A percentile compares a stretch with the other conserved stretches of the same genome.
Conservation (phyloP, 2,329 filamentous ascomycete species). For the Diaporthe aspalathi region DNA sequence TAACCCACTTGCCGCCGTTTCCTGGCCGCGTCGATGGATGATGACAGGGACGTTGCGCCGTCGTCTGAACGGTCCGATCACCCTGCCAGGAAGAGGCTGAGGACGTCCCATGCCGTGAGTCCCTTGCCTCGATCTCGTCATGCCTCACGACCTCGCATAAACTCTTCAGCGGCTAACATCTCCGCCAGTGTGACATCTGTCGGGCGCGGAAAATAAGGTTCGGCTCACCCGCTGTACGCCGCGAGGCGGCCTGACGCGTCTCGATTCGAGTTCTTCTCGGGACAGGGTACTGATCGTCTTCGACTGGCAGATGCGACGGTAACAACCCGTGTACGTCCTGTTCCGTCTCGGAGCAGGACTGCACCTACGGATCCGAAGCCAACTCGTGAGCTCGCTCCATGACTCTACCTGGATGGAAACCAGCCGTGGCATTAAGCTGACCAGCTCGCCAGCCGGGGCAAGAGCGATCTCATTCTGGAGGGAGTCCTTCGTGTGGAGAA, state of each 20-base stretch:
- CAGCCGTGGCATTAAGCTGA: not conserved
- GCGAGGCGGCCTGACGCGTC: not conserved
- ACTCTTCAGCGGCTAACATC: constrained; percentile 24
- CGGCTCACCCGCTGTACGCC: constrained; percentile 21
- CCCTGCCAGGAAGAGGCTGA: constrained; percentile 53
- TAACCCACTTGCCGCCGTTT: not conserved
- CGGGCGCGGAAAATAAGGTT: constrained; percentile 60
- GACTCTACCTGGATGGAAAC: not conserved
- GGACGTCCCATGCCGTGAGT: constrained; percentile 57
- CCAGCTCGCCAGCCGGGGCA: constrained; percentile 54
- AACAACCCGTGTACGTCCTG: constrained; percentile 57
- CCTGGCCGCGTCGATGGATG: constrained; percentile 33
- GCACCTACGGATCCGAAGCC: constrained; percentile 56
- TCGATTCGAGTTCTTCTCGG: not conserved
- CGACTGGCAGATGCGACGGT: constrained; percentile 57
- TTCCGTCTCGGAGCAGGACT: constrained; percentile 50
- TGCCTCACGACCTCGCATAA: not conserved
- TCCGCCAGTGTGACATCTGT: constrained; percentile 58
- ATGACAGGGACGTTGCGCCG: constrained; percentile 46
- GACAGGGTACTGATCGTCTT: constrained; percentile 30
- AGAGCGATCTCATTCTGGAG: constrained; percentile 63
- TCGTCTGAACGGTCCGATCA: constrained; percentile 23
- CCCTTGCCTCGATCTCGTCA: not conserved
- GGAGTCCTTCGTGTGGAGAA: constrained; percentile 61
- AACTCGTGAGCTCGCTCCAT: constrained; percentile 53